Conservation (phyloP, 257 asterid genomes). For the Solanum stenotomum region DNA sequence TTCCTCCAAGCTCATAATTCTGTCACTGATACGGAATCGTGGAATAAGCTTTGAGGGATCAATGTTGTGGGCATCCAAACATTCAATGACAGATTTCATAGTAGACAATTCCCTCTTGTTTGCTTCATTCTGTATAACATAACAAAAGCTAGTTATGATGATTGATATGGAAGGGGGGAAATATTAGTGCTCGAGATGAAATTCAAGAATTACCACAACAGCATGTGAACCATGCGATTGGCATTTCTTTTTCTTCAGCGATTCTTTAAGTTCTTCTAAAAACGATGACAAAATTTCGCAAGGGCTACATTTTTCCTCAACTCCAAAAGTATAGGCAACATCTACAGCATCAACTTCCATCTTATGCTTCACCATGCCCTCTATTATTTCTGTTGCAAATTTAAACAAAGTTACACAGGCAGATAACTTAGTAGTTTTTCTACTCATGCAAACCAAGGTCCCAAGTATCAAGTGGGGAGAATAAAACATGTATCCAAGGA, state of each 20-base stretch:
- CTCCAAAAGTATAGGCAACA: constrained; percentile 48
- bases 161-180: neutral
- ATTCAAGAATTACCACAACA: constrained; percentile 29
- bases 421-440: neutral
- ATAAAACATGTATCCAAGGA: neutral
- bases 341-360: constrained; percentile 76
- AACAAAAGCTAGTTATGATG: neutral
- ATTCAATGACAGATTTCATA: constrained; percentile 40
- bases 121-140: constrained; percentile 46
- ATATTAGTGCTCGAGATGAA: neutral
- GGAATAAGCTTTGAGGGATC: constrained; percentile 56
- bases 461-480: neutral
- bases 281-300: constrained; percentile 41
- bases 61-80: constrained; percentile 56
- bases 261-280: constrained; percentile 46
- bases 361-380: constrained; percentile 45
- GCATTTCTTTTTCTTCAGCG: constrained; percentile 34
- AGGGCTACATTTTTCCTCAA: constrained; percentile 49
- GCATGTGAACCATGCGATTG: constrained; percentile 30
- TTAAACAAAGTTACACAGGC: neutral
- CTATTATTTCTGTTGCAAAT: constrained; percentile 50
- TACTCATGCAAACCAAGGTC: neutral
- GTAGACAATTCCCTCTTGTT: constrained; percentile 53
- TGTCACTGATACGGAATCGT: constrained; percentile 64
- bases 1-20: constrained; percentile 44